Conservation (phyloP, 78 protist genomes). For the Polysphondylium violaceum region DNA sequence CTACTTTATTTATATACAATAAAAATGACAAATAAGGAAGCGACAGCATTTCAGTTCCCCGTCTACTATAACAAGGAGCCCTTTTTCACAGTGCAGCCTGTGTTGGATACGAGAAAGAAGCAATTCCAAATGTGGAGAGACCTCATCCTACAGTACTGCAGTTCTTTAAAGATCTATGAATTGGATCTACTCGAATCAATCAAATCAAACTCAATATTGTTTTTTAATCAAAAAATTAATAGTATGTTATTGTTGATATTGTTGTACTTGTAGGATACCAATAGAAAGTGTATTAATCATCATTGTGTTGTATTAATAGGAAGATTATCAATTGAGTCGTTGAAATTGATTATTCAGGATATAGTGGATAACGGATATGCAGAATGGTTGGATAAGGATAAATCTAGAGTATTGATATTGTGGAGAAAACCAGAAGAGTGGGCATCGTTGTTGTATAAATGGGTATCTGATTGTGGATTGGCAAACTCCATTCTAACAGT, state of each 20-base stretch:
- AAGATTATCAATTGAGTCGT: slow-evolving; percentile 45
- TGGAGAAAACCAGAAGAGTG: slow-evolving; percentile 87
- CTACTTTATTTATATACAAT: background rate
- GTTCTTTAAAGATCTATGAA: slow-evolving; percentile 56
- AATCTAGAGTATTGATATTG: slow-evolving; percentile 25
- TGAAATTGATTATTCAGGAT: slow-evolving; percentile 47
- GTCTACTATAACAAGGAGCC: slow-evolving; percentile 71
- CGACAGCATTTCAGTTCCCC: slow-evolving; percentile 82
- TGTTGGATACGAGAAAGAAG: slow-evolving; percentile 66
- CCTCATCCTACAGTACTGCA: slow-evolving; percentile 53
- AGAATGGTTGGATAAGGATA: slow-evolving; percentile 66
- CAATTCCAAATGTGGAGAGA: slow-evolving; percentile 84
- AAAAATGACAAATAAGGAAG: background rate
- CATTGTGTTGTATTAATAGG: slow-evolving; percentile 23
- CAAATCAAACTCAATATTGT: slow-evolving; percentile 37
- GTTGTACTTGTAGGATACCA: background rate
- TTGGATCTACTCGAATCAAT: slow-evolving; percentile 75
- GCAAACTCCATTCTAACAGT: slow-evolving; percentile 62
- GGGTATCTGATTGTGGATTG: slow-evolving; percentile 78
- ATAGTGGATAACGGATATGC: slow-evolving; percentile 75
- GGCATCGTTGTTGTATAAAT: slow-evolving; percentile 74
- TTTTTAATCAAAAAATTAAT: slow-evolving; percentile 69
- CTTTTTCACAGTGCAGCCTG: slow-evolving; percentile 81
- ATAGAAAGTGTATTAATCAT: background rate
- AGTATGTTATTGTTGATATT: background rate